Percentiles rank a stretch among this genome's conserved stretches.
phyloP scores from a whole-genome alignment of 495 filamentous ascomycete genomes.

The Aspergillus kassunensis region DNA sequence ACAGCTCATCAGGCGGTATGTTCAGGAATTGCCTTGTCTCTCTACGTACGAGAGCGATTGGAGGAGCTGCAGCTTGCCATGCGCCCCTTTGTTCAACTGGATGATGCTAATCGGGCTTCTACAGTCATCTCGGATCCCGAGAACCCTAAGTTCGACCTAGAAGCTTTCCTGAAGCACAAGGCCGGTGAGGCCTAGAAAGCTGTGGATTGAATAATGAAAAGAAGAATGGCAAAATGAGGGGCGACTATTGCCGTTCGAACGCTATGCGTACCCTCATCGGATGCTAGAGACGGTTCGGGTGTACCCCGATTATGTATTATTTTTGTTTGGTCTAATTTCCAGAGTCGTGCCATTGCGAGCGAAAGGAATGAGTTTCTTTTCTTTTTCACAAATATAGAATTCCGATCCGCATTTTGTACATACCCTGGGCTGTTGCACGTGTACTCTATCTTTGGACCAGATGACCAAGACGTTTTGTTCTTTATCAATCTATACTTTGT shows the following conservation, averaged over 20 bases:
- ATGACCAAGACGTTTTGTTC: constrained; percentile 46
- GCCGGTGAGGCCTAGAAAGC: constrained; percentile 49
- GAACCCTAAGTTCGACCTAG: constrained; percentile 85
- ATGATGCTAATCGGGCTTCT: constrained; percentile 21
- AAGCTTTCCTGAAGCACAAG: constrained; percentile 71
- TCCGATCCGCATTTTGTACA: constrained; percentile 47
- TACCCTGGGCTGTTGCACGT: constrained; percentile 47
- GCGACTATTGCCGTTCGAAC: constrained; percentile 28
- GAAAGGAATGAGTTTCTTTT: constrained; percentile 43
- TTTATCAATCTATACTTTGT: too few relatives aligned
- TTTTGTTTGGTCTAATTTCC: constrained; percentile 45
- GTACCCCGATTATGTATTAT: constrained; percentile 46
- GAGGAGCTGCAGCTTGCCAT: background rate
- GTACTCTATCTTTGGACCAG: constrained; percentile 46
- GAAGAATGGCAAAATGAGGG: constrained; percentile 28
- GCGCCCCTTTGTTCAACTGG: background rate
- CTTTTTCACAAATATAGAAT: constrained; percentile 43
- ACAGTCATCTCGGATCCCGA: constrained; percentile 80
- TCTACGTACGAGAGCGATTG: background rate
- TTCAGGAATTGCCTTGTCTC: constrained; percentile 14
- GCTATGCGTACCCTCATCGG: constrained; percentile 35
- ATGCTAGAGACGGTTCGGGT: constrained; percentile 40
- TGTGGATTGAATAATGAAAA: constrained; percentile 14
- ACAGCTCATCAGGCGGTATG: constrained; percentile 55
- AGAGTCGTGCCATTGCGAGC: constrained; percentile 47